Conservation (phyloP, 495 filamentous ascomycete species). For the Antarctomyces pellizariae region DNA sequence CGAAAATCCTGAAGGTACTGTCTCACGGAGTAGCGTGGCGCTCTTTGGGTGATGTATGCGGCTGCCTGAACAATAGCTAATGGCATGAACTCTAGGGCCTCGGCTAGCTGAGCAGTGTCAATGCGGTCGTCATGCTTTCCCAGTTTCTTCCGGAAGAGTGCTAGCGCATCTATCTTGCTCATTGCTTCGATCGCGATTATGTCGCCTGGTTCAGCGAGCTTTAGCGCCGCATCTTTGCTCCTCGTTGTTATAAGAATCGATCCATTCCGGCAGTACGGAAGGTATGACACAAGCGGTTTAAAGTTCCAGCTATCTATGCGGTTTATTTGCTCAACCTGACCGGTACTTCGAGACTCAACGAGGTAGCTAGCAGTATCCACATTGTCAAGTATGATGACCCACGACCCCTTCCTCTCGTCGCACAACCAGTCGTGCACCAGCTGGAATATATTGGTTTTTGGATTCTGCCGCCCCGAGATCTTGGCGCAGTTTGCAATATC, state of each 20-base stretch:
- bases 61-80: slow-evolving; percentile 24
- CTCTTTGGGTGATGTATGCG: slow-evolving; percentile 16
- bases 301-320: slow-evolving; percentile 2
- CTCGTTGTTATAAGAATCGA: slow-evolving; percentile 21
- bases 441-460: slow-evolving; percentile 17
- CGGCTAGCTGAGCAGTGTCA: slow-evolving; percentile 8
- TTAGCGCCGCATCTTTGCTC: slow-evolving; percentile 10
- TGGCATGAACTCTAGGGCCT: slow-evolving; percentile 21
- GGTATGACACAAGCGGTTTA: slow-evolving; percentile 7
- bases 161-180: slow-evolving; percentile 12
- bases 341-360: slow-evolving; percentile 7
- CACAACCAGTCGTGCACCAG: slow-evolving; percentile 19
- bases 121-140: slow-evolving; percentile 2
- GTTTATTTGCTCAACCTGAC: slow-evolving; percentile 7
- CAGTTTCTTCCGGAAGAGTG: slow-evolving; percentile 20
- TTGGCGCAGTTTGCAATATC: slow-evolving; percentile 18
- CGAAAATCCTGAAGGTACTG: slow-evolving; percentile 17
- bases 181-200: slow-evolving; percentile 20
- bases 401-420: slow-evolving; percentile 13
- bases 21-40: slow-evolving; percentile 11
- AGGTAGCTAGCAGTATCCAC: slow-evolving; percentile 15
- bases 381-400: slow-evolving; percentile 24
- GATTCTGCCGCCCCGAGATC: slow-evolving; percentile 16
- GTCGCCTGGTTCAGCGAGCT: slow-evolving; percentile 15
- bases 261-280: slow-evolving; percentile 14